Percentiles rank a stretch among this genome's conserved stretches.
Conservation (phyloP, 129 eudicot genomes). For the Deinandra increscens region DNA sequence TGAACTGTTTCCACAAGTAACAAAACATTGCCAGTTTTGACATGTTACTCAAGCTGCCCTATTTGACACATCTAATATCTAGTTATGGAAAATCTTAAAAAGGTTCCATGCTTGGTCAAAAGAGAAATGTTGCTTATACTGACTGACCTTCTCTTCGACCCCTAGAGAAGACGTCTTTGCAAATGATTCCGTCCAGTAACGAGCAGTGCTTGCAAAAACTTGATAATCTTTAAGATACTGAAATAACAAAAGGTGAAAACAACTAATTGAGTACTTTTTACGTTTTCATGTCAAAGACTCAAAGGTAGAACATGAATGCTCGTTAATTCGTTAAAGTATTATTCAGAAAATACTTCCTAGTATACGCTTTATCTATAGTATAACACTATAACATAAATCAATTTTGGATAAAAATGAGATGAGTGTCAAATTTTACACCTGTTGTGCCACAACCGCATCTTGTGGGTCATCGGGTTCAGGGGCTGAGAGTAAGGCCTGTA, state of each 20-base stretch:
- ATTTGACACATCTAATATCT: neutral
- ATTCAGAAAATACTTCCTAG: neutral
- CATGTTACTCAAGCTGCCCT: neutral
- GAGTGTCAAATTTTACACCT: constrained; percentile 37
- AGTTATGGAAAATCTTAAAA: neutral
- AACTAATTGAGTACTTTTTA: neutral
- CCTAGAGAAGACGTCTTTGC: constrained; percentile 71
- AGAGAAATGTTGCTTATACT: neutral
- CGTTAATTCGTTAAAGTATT: neutral
- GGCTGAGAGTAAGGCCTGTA: constrained; percentile 88
- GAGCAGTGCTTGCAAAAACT: constrained; percentile 76
- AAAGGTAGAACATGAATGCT: neutral
- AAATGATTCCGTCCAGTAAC: constrained; percentile 89
- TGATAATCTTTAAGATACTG: constrained; percentile 79
- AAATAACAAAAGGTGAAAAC: constrained; percentile 9
- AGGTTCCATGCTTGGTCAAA: neutral
- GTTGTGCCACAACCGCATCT: constrained; percentile 92
- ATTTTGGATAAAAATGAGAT: neutral
- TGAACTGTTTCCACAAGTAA: neutral
- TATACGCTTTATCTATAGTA: neutral
- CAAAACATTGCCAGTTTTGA: neutral
- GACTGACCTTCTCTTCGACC: constrained; percentile 90
- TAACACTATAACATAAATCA: neutral
- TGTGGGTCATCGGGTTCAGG: constrained; percentile 96
- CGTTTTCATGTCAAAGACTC: neutral